These are phyloP conservation scores for Nitzschia palea DNA, from an alignment of 108 stramenopile species.

Conservation along the genomic window DNA sequence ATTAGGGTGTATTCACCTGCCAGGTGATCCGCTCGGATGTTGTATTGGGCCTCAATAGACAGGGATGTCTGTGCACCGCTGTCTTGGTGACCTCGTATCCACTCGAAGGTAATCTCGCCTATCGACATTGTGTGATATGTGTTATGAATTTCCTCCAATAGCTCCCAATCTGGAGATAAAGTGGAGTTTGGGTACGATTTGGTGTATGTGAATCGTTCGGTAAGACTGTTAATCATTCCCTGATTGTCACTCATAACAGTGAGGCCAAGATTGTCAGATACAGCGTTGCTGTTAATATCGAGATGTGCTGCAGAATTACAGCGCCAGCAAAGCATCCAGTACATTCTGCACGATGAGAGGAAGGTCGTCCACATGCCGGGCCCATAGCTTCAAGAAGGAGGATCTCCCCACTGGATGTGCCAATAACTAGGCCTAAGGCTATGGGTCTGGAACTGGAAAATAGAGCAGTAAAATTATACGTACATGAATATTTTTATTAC, in stretches of 20 bases:
- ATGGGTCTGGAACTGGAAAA: too few relatives aligned
- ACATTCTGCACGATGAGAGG: background rate
- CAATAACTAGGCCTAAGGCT: background rate
- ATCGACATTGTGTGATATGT: background rate
- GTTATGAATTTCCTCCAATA: background rate
- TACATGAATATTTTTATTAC: too few relatives aligned
- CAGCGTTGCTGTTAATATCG: background rate
- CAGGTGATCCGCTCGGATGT: background rate
- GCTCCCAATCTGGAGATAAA: background rate
- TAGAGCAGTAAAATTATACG: too few relatives aligned
- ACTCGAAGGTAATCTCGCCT: background rate
- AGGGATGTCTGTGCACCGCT: background rate
- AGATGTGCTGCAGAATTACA: background rate
- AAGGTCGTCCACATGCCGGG: background rate
- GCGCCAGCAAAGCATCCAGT: background rate
- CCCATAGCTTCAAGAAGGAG: background rate
- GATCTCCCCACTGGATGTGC: background rate
- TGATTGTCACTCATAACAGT: background rate
- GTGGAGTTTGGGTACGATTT: background rate
- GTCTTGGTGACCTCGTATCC: slow-evolving; percentile 3
- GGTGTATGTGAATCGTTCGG: background rate
- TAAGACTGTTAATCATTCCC: background rate
- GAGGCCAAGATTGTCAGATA: background rate
- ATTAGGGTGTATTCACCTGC: background rate
- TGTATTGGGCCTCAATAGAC: background rate